Evolutionary conservation across 2,329 filamentous ascomycete genomes (phyloP).

Genomic region (Pezicula neosporulosa): DNA sequence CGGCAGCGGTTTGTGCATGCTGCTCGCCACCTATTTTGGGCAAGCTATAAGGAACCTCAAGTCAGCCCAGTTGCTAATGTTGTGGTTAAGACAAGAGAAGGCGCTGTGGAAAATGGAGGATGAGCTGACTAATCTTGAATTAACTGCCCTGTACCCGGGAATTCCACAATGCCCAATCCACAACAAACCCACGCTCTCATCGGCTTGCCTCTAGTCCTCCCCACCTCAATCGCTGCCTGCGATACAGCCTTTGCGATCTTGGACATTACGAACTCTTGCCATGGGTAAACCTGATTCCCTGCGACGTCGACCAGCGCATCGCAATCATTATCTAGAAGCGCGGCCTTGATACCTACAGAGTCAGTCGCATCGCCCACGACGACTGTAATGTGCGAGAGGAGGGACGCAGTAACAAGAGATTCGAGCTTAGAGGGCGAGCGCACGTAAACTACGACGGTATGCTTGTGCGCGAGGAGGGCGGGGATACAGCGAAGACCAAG

Average conservation of each 20-base stretch:
- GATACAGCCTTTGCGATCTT: slow-evolving; percentile 26
- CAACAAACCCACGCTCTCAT: too few species aligned
- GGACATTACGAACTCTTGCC: slow-evolving; percentile 32
- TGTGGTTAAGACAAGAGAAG: too few species aligned
- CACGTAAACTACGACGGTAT: slow-evolving; percentile 35
- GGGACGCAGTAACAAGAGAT: slow-evolving; percentile 28
- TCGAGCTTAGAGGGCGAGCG: slow-evolving; percentile 35
- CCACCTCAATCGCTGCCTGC: too few species aligned
- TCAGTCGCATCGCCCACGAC: slow-evolving; percentile 36
- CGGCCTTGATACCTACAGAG: slow-evolving; percentile 27
- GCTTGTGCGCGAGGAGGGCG: slow-evolving; percentile 29
- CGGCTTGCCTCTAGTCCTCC: too few species aligned
- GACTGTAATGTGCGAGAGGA: slow-evolving; percentile 27
- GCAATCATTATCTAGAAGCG: slow-evolving; percentile 32
- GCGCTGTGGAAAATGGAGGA: not conserved
- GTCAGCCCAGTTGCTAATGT: too few species aligned
- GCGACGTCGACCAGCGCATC: slow-evolving; percentile 37
- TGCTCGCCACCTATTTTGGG: too few species aligned
- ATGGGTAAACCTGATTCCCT: slow-evolving; percentile 34
- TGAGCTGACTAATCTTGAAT: too few species aligned
- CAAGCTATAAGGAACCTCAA: too few species aligned
- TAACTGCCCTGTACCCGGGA: too few species aligned
- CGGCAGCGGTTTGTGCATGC: too few species aligned
- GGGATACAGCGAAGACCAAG: slow-evolving; percentile 32
- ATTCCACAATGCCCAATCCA: not conserved